Percentiles rank a stretch among this genome's conserved stretches.
phyloP scores from a whole-genome alignment of 148 eudicot species.

The Bassia scoparia region DNA sequence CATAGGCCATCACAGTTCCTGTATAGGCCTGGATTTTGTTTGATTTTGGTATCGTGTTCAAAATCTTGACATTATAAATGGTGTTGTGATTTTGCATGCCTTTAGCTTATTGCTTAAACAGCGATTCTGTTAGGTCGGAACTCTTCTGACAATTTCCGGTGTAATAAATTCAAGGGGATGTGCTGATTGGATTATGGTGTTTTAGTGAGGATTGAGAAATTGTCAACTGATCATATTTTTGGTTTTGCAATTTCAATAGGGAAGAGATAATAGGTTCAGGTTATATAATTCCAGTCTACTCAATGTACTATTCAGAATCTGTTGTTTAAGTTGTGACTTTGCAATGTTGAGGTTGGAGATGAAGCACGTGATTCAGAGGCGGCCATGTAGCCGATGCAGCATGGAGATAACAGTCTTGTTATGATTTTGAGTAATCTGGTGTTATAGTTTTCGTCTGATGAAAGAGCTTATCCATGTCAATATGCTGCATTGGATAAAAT shows the following conservation, averaged over 20 bases:
- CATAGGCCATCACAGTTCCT: conserved; percentile 10
- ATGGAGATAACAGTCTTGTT: too few species aligned
- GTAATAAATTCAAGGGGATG: neutral
- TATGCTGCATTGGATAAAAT: too few species aligned
- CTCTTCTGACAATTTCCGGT: neutral
- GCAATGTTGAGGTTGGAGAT: neutral
- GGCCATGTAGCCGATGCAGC: neutral
- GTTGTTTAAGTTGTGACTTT: neutral
- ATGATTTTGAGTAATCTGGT: too few species aligned
- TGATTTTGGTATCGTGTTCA: neutral
- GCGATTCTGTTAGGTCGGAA: neutral
- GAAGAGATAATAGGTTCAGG: neutral
- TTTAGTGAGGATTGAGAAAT: neutral
- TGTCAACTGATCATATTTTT: neutral
- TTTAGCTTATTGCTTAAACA: neutral
- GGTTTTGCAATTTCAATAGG: neutral
- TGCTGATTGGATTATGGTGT: neutral
- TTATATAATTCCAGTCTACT: neutral
- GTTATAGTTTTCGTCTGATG: too few species aligned
- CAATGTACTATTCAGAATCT: neutral
- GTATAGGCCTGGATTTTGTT: conserved; percentile 14
- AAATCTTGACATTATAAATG: neutral
- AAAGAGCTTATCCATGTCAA: too few species aligned
- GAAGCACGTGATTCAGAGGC: neutral
- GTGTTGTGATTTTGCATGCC: neutral